Conservation (phyloP, 2,329 filamentous ascomycete species). For the Fusarium napiforme region DNA sequence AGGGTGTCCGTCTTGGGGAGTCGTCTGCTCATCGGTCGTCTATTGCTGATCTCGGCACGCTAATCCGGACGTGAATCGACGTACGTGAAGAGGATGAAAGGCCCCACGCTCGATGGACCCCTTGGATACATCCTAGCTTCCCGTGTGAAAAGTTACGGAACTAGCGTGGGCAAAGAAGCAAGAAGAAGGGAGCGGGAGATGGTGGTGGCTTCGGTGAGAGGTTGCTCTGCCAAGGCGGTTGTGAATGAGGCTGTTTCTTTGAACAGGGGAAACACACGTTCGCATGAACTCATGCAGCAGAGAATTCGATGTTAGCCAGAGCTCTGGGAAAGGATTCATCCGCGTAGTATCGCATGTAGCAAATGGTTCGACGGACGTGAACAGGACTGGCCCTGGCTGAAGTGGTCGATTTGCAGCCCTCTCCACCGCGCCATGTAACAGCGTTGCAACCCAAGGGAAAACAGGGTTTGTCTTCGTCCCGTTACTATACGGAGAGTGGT, state of each 20-base stretch:
- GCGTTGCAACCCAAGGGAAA: slow-evolving; percentile 3
- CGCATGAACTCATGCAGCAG: background rate
- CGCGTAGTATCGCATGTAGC: background rate
- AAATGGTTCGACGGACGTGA: slow-evolving; percentile 3
- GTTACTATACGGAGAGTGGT: slow-evolving; percentile 14
- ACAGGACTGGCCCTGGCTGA: background rate
- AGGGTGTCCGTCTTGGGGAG: slow-evolving; percentile 20
- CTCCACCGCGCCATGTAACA: slow-evolving; percentile 7
- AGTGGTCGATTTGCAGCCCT: slow-evolving; percentile 18
- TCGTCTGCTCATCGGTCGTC: background rate
- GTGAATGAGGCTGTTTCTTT: background rate
- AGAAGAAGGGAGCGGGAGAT: background rate
- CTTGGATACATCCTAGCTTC: slow-evolving; percentile 5
- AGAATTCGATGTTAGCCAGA: background rate
- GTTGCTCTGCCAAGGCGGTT: background rate
- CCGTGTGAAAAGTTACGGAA: slow-evolving; percentile 4
- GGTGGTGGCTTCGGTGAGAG: background rate
- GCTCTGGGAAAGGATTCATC: background rate
- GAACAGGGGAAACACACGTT: background rate
- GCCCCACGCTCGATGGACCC: slow-evolving; percentile 28
- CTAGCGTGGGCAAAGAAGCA: background rate
- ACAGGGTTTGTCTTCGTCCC: slow-evolving; percentile 4
- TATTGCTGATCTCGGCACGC: slow-evolving; percentile 31
- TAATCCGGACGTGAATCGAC: slow-evolving; percentile 16
- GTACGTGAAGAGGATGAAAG: background rate